Evolutionary conservation across 768 basidiomycete species (phyloP).

Genomic region (Pisolithus tinctorius): DNA sequence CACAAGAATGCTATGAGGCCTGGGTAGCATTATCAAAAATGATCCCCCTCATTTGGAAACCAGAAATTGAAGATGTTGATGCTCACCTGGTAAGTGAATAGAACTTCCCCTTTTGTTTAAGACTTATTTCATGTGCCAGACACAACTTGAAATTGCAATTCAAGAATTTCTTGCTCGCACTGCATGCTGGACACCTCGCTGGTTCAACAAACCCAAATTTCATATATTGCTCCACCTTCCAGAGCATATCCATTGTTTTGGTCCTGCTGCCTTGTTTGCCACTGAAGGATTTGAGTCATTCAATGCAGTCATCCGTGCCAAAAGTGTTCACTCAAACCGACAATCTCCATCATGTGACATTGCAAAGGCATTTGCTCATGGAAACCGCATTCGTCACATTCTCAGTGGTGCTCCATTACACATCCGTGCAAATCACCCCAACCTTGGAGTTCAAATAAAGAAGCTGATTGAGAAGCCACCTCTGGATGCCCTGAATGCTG

Average conservation of each 20-base stretch:
- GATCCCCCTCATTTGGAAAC: slow-evolving; percentile 35
- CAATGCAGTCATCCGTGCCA: slow-evolving; percentile 27
- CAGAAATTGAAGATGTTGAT: slow-evolving; percentile 29
- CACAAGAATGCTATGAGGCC: slow-evolving; percentile 11
- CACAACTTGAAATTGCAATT: slow-evolving; percentile 18
- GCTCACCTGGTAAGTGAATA: slow-evolving; percentile 25
- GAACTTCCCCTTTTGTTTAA: not conserved
- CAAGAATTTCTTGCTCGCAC: slow-evolving; percentile 31
- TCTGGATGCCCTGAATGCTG: not conserved
- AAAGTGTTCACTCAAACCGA: slow-evolving; percentile 29
- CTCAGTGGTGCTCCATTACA: slow-evolving; percentile 14
- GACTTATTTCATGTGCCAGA: slow-evolving; percentile 5
- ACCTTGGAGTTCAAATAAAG: not conserved
- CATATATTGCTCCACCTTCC: slow-evolving; percentile 35
- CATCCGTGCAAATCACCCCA: not conserved
- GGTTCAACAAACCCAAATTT: slow-evolving; percentile 41
- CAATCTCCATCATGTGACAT: slow-evolving; percentile 30
- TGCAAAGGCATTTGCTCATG: slow-evolving; percentile 17
- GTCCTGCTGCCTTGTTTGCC: slow-evolving; percentile 38
- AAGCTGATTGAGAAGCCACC: not conserved
- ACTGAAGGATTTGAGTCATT: slow-evolving; percentile 40
- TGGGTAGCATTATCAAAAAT: slow-evolving; percentile 32
- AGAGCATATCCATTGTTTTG: slow-evolving; percentile 6
- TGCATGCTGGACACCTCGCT: slow-evolving; percentile 21
- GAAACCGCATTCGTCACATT: slow-evolving; percentile 18